A percentile compares a stretch with the other conserved stretches of the same genome.
These are phyloP conservation scores for Ciborinia camelliae DNA, from an alignment of 2,329 filamentous ascomycete genomes.

Conservation along the genomic window DNA sequence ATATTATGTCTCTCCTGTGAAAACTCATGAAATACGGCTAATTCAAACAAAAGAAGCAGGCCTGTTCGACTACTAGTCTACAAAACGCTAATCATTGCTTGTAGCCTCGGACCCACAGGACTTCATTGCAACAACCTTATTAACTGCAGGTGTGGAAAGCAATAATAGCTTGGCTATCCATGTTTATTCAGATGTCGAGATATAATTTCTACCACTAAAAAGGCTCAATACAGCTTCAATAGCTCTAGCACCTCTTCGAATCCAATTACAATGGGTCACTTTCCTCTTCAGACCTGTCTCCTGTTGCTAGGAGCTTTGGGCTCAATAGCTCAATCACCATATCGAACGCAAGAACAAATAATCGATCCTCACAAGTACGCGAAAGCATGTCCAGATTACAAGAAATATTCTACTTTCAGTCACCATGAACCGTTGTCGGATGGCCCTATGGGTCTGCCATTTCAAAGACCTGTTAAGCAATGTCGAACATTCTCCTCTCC, in stretches of 20 bases:
- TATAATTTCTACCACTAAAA: background rate
- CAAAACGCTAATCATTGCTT: conserved; percentile 6
- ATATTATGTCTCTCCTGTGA: too few relatives aligned
- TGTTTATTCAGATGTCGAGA: background rate
- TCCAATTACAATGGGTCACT: background rate
- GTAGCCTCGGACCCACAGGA: background rate
- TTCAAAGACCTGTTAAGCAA: conserved; percentile 72
- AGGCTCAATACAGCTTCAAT: background rate
- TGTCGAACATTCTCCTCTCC: conserved; percentile 90
- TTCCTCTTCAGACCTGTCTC: background rate
- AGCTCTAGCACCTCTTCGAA: background rate
- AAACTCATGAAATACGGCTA: too few relatives aligned
- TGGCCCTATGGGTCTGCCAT: conserved; percentile 77
- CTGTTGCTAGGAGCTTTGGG: conserved; percentile 16
- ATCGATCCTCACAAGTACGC: conserved; percentile 21
- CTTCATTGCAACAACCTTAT: background rate
- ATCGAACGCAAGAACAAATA: conserved; percentile 10
- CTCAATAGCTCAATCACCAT: conserved; percentile 15
- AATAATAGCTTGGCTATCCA: background rate
- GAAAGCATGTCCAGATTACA: conserved; percentile 38
- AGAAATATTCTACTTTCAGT: conserved; percentile 33
- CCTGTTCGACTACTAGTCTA: background rate
- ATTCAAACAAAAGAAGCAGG: background rate
- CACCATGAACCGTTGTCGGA: conserved; percentile 77
- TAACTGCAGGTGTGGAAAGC: conserved; percentile 3